Percentiles rank a stretch among this genome's conserved stretches.
Evolutionary conservation across 495 filamentous ascomycete genomes (phyloP).

Genomic region (Podospora bellae-mahoneyi): DNA sequence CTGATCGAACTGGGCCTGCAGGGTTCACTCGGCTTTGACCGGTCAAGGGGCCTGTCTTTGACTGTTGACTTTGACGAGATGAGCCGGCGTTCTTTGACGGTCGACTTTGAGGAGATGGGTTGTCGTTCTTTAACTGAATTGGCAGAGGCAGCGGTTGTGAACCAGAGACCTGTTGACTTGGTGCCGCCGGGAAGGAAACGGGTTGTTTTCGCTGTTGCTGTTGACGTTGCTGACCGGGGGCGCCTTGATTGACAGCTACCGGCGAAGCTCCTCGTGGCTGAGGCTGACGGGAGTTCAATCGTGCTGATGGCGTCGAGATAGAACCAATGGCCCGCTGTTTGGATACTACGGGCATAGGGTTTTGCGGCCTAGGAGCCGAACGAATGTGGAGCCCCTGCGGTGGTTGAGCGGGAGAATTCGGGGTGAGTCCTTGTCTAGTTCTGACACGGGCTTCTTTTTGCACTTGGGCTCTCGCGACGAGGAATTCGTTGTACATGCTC

Average conservation of each 20-base stretch:
- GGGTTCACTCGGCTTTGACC: too few species aligned
- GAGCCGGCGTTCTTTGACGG: too few species aligned
- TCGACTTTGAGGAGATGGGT: too few species aligned
- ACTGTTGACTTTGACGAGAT: too few species aligned
- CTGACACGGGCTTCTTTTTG: background rate
- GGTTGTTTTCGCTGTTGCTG: background rate
- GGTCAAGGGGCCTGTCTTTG: too few species aligned
- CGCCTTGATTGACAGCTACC: too few species aligned
- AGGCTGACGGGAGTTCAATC: background rate
- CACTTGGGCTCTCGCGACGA: too few species aligned
- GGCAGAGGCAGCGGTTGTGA: background rate
- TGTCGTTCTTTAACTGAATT: background rate
- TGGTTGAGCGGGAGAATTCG: background rate
- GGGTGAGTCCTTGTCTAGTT: background rate
- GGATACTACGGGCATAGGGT: background rate
- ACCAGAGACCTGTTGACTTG: background rate
- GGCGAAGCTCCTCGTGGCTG: too few species aligned
- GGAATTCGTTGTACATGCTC: background rate
- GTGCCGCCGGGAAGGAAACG: background rate
- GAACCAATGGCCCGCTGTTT: background rate
- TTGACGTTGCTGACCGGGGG: background rate
- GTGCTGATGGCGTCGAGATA: background rate
- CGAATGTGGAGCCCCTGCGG: background rate
- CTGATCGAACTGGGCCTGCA: too few species aligned
- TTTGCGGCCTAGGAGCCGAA: background rate